Conservation (phyloP, 2,329 filamentous ascomycete species). For the Thelonectria rubi region DNA sequence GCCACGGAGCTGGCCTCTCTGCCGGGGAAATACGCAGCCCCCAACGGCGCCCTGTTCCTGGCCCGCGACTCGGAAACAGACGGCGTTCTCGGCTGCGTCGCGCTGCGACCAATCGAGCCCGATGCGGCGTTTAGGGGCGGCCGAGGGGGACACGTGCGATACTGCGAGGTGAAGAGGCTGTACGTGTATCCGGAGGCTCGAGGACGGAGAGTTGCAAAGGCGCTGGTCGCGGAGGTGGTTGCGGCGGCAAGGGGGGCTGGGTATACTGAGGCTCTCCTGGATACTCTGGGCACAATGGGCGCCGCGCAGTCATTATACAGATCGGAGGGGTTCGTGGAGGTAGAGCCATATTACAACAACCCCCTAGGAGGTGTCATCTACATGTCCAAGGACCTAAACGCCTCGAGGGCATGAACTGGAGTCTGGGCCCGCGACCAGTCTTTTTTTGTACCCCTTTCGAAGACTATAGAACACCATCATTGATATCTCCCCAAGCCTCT, state of each 20-base stretch:
- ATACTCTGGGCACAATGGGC: slow-evolving; percentile 38
- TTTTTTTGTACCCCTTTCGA: too few species aligned
- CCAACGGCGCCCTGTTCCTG: slow-evolving; percentile 37
- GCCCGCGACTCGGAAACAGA: slow-evolving; percentile 33
- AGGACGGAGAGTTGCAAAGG: slow-evolving; percentile 36
- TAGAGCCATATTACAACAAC: slow-evolving; percentile 36
- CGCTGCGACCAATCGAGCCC: slow-evolving; percentile 35
- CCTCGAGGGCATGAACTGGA: too few species aligned
- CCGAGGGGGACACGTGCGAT: slow-evolving; percentile 10
- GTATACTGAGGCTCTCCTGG: slow-evolving; percentile 39
- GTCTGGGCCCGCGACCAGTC: too few species aligned
- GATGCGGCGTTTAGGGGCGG: slow-evolving; percentile 19
- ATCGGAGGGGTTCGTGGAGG: slow-evolving; percentile 37
- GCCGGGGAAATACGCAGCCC: slow-evolving; percentile 42
- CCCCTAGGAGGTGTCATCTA: slow-evolving; percentile 35
- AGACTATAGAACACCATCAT: too few species aligned
- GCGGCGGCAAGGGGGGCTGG: slow-evolving; percentile 23
- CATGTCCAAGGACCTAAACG: slow-evolving; percentile 31
- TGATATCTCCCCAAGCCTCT: too few species aligned
- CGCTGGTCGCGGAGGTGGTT: slow-evolving; percentile 32
- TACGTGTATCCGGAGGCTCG: slow-evolving; percentile 42
- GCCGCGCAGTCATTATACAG: slow-evolving; percentile 39
- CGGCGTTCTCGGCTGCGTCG: slow-evolving; percentile 39
- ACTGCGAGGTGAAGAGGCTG: slow-evolving; percentile 42
- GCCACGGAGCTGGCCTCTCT: slow-evolving; percentile 33